These are phyloP conservation scores for Epicoccum sorghinum DNA, from an alignment of 2,329 filamentous ascomycete species.

Conservation along the genomic window DNA sequence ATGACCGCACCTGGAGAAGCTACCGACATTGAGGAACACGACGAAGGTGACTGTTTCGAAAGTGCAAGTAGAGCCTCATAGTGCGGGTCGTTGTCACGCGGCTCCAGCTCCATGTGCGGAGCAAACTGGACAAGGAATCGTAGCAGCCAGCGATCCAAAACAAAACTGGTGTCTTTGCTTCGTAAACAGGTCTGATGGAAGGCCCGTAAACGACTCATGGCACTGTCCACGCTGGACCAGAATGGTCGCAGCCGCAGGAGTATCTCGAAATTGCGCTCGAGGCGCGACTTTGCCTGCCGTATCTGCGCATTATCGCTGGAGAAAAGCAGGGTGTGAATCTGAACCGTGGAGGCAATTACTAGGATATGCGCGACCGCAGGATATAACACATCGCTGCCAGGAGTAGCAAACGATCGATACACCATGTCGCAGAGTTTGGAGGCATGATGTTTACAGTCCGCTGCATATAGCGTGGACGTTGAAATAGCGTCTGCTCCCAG, in stretches of 20 bases:
- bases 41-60: slow-evolving; percentile 31
- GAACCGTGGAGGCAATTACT: slow-evolving; percentile 32
- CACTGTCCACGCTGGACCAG: slow-evolving; percentile 33
- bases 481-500: slow-evolving; percentile 24
- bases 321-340: slow-evolving; percentile 32
- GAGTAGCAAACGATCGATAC: slow-evolving; percentile 27
- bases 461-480: slow-evolving; percentile 24
- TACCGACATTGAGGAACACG: slow-evolving; percentile 28
- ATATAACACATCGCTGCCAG: slow-evolving; percentile 30
- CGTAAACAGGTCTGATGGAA: slow-evolving; percentile 34
- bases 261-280: slow-evolving; percentile 35
- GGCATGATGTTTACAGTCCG: slow-evolving; percentile 31
- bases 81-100: slow-evolving; percentile 32
- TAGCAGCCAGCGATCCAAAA: slow-evolving; percentile 32
- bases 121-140: slow-evolving; percentile 35
- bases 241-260: slow-evolving; percentile 27
- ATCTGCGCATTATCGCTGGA: slow-evolving; percentile 29
- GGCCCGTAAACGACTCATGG: slow-evolving; percentile 32
- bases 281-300: slow-evolving; percentile 27
- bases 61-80: slow-evolving; percentile 31
- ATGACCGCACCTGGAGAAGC: slow-evolving; percentile 13
- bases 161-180: slow-evolving; percentile 35
- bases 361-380: slow-evolving; percentile 32
- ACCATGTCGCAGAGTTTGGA: slow-evolving; percentile 30
- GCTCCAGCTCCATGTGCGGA: slow-evolving; percentile 34